Evolutionary conservation across 768 basidiomycete species (phyloP), one percentile per base, ranked within the genome.

Genomic region (Pleurotus citrinopileatus): DNA sequence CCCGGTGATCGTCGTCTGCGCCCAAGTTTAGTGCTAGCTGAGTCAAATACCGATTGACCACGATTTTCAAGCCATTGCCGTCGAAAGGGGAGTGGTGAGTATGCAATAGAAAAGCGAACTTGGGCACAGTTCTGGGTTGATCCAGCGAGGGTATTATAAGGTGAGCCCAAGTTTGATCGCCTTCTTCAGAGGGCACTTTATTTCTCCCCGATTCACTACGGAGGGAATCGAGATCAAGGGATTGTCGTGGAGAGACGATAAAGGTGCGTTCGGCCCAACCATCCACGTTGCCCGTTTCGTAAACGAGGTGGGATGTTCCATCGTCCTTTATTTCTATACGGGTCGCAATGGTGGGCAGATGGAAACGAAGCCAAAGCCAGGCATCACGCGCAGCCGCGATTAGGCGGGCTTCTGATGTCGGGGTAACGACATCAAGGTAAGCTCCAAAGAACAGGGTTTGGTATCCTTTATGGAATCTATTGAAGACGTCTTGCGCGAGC

Each of bases 131-230:
- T 12, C 42, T 19, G 7, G 34, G 7, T 17, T 8, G 26, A 15
- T 23, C 22, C 9, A 2, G 20, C 17, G 53, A 44, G 19, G 10
- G 7, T 23, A 20, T 43, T 22, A 62, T 34, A 38, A 65, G 20
- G 53, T 65, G 60, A n/a, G 64, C 34, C 61, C 62, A 65, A 0
- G 66, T 63, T 44, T 65, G 60, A 32, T 59, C 59, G 25, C 61
- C 59, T 20, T 52, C 53, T 8, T 36, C 17, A 13, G 55, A 47
- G 3, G 67, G 66, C 17, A 68, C 27, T 7, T 25, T 42, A 13
- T 28, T 26, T n/a, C 20, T 25, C 4, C 57, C 57, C 20, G 56
- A 37, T 15, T 55, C 46, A 19, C 42, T 22, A 25, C 66, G 58
- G 12, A 63, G 57, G 10, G 43, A 42, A 54, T 61, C 60, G 44